These are phyloP conservation scores for Amanita thiersii DNA, from an alignment of 768 basidiomycete genomes.

Conservation along the genomic window DNA sequence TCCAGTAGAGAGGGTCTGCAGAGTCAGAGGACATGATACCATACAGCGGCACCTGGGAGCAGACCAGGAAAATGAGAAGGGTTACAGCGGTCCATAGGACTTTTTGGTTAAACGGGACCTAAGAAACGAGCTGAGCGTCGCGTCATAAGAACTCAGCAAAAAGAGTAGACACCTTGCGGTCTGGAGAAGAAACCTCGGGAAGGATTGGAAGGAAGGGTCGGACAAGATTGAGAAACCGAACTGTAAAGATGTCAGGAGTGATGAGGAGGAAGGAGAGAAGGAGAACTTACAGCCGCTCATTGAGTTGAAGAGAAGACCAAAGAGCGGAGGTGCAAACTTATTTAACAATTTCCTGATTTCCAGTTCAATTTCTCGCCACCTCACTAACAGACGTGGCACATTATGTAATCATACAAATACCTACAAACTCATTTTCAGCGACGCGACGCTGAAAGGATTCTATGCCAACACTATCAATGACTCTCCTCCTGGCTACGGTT, in stretches of 20 bases:
- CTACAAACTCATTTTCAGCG: no score
- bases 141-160: slow-evolving; percentile 1
- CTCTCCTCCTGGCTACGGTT: no score
- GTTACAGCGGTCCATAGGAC: slow-evolving; percentile 98
- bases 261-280: slow-evolving; percentile 1
- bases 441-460: no score
- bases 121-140: slow-evolving; percentile 8
- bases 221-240: slow-evolving; percentile 96
- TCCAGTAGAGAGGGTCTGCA: slow-evolving; percentile 98
- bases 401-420: slow-evolving; percentile 19
- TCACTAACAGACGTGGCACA: slow-evolving; percentile 33
- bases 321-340: slow-evolving; percentile 9
- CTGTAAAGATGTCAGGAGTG: slow-evolving; percentile 29
- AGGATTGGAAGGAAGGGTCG: slow-evolving; percentile 95
- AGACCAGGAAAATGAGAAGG: slow-evolving; percentile 98
- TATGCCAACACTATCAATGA: no score
- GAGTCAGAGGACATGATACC: slow-evolving; percentile 99
- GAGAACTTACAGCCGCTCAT: slow-evolving; percentile 74
- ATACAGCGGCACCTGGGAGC: slow-evolving; percentile 98
- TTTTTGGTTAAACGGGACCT: slow-evolving; percentile 99
- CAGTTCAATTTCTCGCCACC: slow-evolving; percentile 16
- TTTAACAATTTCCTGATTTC: background rate
- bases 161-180: slow-evolving; percentile 67
- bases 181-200: slow-evolving; percentile 96
- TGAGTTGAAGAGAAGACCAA: slow-evolving; percentile 23